phyloP scores from a whole-genome alignment of 805 yeast species.

The Ogataea kodamae region DNA sequence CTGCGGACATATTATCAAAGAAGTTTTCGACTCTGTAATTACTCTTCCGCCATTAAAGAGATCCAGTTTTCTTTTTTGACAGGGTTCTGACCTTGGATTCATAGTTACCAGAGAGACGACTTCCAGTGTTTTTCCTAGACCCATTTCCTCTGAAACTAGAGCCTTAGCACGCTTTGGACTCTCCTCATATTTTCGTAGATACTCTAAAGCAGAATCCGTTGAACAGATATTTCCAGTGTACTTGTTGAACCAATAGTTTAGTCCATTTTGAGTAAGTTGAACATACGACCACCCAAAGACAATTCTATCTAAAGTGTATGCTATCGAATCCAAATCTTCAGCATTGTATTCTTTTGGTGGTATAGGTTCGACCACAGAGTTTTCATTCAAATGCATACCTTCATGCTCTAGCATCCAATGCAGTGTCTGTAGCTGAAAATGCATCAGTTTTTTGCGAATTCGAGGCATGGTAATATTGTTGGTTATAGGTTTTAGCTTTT shows the following conservation, averaged over 20 bases:
- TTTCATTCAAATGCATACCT: slow-evolving; percentile 36
- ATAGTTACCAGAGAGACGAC: slow-evolving; percentile 59
- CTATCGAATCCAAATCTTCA: slow-evolving; percentile 26
- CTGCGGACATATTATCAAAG: slow-evolving; percentile 82
- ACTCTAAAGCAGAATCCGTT: slow-evolving; percentile 29
- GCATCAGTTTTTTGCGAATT: slow-evolving; percentile 25
- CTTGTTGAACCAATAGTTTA: slow-evolving; percentile 43
- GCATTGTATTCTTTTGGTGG: slow-evolving; percentile 20
- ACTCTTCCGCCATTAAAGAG: slow-evolving; percentile 40
- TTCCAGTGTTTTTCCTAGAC: slow-evolving; percentile 93
- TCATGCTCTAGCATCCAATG: slow-evolving; percentile 56
- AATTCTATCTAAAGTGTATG: slow-evolving; percentile 36
- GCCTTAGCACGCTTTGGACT: slow-evolving; percentile 46
- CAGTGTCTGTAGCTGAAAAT: slow-evolving; percentile 53
- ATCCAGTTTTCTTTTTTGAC: slow-evolving; percentile 31
- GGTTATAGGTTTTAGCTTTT: slow-evolving; percentile 12
- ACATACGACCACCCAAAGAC: slow-evolving; percentile 53
- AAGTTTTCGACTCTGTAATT: slow-evolving; percentile 57
- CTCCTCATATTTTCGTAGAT: slow-evolving; percentile 15
- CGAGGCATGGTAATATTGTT: slow-evolving; percentile 14
- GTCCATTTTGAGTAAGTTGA: slow-evolving; percentile 3
- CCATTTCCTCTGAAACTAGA: slow-evolving; percentile 92
- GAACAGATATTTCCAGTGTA: slow-evolving; percentile 48
- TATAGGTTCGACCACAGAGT: slow-evolving; percentile 17
- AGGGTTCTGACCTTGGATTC: slow-evolving; percentile 48